Evolutionary conservation across 306 rosid species (phyloP).

Genomic region (Carpinus fangiana): DNA sequence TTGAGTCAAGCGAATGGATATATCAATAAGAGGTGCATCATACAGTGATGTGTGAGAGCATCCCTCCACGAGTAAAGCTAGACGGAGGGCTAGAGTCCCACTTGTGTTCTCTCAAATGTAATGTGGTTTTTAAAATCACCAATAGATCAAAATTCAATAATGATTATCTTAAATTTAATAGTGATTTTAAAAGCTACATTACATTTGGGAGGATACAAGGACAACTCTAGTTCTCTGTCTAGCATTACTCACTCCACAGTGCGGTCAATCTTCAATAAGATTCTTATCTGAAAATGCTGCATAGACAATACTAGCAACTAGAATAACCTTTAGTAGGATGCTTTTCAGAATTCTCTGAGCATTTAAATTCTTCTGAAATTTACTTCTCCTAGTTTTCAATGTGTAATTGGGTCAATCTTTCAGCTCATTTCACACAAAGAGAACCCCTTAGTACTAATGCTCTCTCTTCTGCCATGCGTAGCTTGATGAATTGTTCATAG

Average conservation of each 20-base stretch:
- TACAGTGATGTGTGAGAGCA: neutral
- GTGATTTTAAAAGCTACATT: no score
- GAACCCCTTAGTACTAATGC: neutral
- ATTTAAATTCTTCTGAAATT: neutral
- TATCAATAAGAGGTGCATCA: constrained; percentile 1
- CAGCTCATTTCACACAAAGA: neutral
- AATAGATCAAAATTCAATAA: no score
- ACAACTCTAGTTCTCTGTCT: no score
- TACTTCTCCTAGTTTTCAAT: neutral
- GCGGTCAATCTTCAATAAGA: neutral
- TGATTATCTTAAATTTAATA: no score
- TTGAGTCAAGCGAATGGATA: neutral
- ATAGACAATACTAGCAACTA: neutral
- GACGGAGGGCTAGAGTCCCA: no score
- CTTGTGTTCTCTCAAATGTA: no score
- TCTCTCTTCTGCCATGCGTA: neutral
- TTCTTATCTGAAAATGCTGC: neutral
- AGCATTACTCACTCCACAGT: neutral
- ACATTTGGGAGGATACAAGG: no score
- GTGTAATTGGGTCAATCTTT: neutral
- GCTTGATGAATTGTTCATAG: neutral
- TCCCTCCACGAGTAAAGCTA: neutral
- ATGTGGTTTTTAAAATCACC: no score
- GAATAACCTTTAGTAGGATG: neutral
- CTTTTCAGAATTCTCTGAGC: neutral